Conservation (phyloP, 2,329 filamentous ascomycete genomes). For the Xylaria sp. region DNA sequence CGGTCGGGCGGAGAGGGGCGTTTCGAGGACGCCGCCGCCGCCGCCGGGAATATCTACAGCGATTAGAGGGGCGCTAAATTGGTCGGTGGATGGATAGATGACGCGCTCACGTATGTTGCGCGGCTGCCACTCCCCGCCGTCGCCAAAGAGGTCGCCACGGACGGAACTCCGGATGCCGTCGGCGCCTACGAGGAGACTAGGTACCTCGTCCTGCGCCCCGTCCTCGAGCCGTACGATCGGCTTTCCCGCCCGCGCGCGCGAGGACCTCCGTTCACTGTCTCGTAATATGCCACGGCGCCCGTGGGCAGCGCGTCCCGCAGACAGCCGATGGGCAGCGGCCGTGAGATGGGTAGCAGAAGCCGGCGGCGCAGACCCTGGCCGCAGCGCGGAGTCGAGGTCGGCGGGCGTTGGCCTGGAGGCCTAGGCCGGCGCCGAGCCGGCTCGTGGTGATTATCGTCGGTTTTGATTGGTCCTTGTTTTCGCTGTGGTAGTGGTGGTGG, state of each 20-base stretch:
- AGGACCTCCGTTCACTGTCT: conserved; percentile 11
- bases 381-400: conserved; percentile 12
- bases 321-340: conserved; percentile 16
- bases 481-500: too few relatives aligned
- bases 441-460: conserved; percentile 10
- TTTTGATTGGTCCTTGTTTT: neutral
- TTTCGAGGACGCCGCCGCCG: conserved; percentile 16
- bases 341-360: conserved; percentile 17
- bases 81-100: neutral
- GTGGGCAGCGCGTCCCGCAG: conserved; percentile 13
- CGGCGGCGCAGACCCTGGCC: conserved; percentile 10
- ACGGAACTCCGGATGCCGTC: conserved; percentile 19
- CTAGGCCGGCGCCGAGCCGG: conserved; percentile 17
- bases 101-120: conserved; percentile 15
- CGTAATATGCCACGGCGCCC: conserved; percentile 8
- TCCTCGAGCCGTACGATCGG: conserved; percentile 17
- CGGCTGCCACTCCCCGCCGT: conserved; percentile 11
- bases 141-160: conserved; percentile 13
- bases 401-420: conserved; percentile 18
- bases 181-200: conserved; percentile 14
- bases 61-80: neutral
- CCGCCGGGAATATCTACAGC: conserved; percentile 9
- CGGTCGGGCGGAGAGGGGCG: conserved; percentile 10
- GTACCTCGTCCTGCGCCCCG: conserved; percentile 13
- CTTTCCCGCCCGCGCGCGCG: conserved; percentile 5